Base-by-base conservation (phyloP, 352 stramenopile genomes). In the Peronospora farinosa region DNA sequence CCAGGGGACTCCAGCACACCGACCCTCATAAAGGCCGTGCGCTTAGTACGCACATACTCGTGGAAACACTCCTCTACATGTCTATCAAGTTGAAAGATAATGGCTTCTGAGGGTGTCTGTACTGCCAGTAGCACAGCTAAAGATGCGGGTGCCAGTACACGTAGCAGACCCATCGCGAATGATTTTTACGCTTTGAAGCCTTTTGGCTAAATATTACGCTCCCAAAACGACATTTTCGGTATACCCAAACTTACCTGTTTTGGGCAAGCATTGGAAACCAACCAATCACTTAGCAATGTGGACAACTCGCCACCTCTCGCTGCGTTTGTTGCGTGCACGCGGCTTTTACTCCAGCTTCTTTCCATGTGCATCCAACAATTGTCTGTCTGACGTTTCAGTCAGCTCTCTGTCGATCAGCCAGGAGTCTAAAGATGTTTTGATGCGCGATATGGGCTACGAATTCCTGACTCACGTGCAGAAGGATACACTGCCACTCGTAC, bases 401-500 rank as follows among this genome's bases (percentile, higher is more conserved):
- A 66, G 39, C 78, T 91, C 51, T 86, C 71, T 12, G 47, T 52
- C 42, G 58, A 76, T 60, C 63, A 37, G 65, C 19, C 57, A 61
- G 33, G 40, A 61, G 65, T 85, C 65, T 37, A 79, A 82, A 47
- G 58, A 73, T 40, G 84, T 87, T 7, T 71, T 95, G 25, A 78
- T 78, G 47, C 63, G 68, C 23, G 82, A 83, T 9, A 85, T 94
- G 25, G 62, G 85, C 9, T 95, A 94, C 49, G 69, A 90, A 54
- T 68, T 65, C 11, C 89, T 97, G 60, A 98, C 91, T 6, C 65
- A 89, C 47, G 79, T 97, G 25, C 91, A 97, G 67, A 78, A 79
- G 32, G 69, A 86, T 41, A 89, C 90, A 54, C 92, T 96, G 57
- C 55, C 75, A 17, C 50, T 72, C 15, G 76, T 84, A 38, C 48